phyloP scores from a whole-genome alignment of 2,329 filamentous ascomycete species.

The Stagonosporopsis vannaccii region DNA sequence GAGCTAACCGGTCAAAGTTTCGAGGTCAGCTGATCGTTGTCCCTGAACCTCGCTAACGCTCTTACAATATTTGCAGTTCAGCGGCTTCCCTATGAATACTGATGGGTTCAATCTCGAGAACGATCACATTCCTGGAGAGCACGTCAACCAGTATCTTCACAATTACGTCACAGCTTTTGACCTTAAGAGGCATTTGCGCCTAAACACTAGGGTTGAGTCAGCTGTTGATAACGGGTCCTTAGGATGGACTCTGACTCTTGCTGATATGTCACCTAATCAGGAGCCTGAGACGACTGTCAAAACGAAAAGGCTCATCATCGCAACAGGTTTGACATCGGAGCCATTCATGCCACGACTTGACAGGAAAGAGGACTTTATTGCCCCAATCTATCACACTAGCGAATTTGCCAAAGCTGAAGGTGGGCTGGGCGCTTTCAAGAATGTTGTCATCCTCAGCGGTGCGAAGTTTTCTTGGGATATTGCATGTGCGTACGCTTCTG shows the following conservation, averaged over 20 bases:
- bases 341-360: conserved; percentile 62
- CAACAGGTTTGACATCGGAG: conserved; percentile 68
- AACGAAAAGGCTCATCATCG: conserved; percentile 63
- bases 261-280: background rate
- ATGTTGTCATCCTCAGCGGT: conserved; percentile 63
- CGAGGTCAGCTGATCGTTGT: conserved; percentile 18
- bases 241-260: conserved; percentile 33
- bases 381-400: conserved; percentile 65
- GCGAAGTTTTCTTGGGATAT: conserved; percentile 72
- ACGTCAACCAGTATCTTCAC: conserved; percentile 65
- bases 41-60: background rate
- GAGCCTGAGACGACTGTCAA: conserved; percentile 21
- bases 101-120: conserved; percentile 45
- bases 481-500: conserved; percentile 61
- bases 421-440: conserved; percentile 44
- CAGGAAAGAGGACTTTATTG: conserved; percentile 58
- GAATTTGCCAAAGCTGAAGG: conserved; percentile 58
- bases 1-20: conserved; percentile 10
- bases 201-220: conserved; percentile 60
- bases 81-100: conserved; percentile 45
- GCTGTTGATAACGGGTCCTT: conserved; percentile 50
- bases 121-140: conserved; percentile 66
- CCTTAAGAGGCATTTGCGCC: conserved; percentile 57
- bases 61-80: conserved; percentile 37
- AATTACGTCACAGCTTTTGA: conserved; percentile 53